These are phyloP conservation scores for Colletotrichum sansevieriae DNA, from an alignment of 2,329 filamentous ascomycete genomes.

Conservation along the genomic window DNA sequence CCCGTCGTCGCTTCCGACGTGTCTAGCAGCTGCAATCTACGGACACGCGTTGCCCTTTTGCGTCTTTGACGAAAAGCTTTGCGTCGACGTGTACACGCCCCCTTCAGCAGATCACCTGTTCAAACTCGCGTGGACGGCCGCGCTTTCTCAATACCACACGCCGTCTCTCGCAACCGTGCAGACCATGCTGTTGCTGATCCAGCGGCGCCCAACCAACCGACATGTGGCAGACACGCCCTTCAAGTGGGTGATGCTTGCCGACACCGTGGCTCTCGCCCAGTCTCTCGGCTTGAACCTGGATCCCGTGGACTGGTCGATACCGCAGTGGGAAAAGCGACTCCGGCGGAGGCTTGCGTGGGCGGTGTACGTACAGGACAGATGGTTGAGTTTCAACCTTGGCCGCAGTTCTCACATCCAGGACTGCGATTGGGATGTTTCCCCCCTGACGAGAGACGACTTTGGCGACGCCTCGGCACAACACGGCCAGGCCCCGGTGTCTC, in stretches of 20 bases:
- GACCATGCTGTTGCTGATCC: conserved; percentile 34
- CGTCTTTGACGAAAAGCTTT: conserved; percentile 32
- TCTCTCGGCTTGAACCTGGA: conserved; percentile 31
- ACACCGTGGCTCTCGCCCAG: conserved; percentile 27
- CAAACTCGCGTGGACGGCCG: conserved; percentile 32
- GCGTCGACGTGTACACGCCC: conserved; percentile 23
- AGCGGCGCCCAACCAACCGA: conserved; percentile 31
- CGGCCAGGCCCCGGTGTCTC: background rate
- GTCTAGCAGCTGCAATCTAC: conserved; percentile 22
- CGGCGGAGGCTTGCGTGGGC: conserved; percentile 32
- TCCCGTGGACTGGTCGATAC: conserved; percentile 25
- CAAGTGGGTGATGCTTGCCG: conserved; percentile 36
- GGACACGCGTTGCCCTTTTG: conserved; percentile 29
- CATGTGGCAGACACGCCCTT: conserved; percentile 36
- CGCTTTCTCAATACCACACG: conserved; percentile 18
- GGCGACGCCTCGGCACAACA: background rate
- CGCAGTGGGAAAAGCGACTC: conserved; percentile 23
- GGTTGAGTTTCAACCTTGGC: conserved; percentile 30
- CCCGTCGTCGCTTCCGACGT: conserved; percentile 18
- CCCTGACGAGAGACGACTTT: background rate
- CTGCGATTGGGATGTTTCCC: conserved; percentile 26
- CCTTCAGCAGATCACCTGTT: conserved; percentile 30
- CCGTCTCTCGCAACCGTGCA: conserved; percentile 26
- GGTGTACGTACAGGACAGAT: conserved; percentile 27
- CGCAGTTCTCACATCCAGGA: conserved; percentile 33